Base-by-base conservation (phyloP, 2,329 filamentous ascomycete genomes). In the Cryoendolithus antarcticus region DNA sequence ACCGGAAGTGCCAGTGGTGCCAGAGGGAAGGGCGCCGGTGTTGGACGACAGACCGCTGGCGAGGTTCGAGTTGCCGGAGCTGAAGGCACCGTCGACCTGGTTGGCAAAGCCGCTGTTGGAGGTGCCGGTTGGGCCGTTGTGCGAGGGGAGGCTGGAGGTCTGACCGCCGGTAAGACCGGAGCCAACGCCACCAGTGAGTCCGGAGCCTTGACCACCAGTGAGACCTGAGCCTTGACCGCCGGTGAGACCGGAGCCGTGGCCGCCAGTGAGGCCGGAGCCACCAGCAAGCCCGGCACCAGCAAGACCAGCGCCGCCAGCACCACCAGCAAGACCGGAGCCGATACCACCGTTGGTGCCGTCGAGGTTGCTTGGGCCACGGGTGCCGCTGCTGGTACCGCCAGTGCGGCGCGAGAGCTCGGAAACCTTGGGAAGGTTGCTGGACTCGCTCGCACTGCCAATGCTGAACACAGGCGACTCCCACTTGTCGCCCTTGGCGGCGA, bases 401-500 rank as follows among this genome's bases (percentile, higher is more conserved):
- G 72, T 63, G 63, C 82, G 82, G 54, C 77, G 74, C 29, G 61
- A 67, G 38, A 81, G 63, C 30, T 66, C 50, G 1, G 61, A 59
- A 30, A 70, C 57, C 45, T 63, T 58, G 2, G 88, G 86, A 32
- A 95, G 71, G 53, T 82, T 74, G 15, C 64, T 71, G 32, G 83
- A 86, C 63, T 80, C 78, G 40, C 74, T 69, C 8, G 88, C 86
- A 32, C 66, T 73, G 35, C 91, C 89, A 51, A 96, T 81, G 44
- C 77, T 80, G 69, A 98, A 98, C 54, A 98, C 77, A 7, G 89
- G 86, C 44, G 83, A 93, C 70, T 94, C 82, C 91, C 91, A 98
- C 61, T 78, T 80, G 40, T 94, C 83, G 38, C 91, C 91, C 75
- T 91, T 86, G 49, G 69, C 70, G 6, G 89, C 85, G 42, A 94